A percentile compares a stretch with the other conserved stretches of the same genome.
Conservation (phyloP, 257 asterid genomes). For the Jasminum sambac region DNA sequence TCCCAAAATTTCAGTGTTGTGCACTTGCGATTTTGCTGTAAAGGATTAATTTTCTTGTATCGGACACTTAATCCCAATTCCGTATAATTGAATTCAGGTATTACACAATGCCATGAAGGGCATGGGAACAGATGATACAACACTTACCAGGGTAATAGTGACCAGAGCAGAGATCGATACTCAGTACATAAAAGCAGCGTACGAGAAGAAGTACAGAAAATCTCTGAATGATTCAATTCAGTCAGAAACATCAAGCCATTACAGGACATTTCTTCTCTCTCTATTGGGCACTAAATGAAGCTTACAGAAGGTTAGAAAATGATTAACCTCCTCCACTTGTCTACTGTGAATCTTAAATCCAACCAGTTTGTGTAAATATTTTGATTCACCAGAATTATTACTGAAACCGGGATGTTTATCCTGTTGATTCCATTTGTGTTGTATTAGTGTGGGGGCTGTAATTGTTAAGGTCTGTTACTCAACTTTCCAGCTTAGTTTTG, state of each 20-base stretch:
- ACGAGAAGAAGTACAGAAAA: conserved; percentile 71
- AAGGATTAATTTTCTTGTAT: background rate
- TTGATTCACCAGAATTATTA: background rate
- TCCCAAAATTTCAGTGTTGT: background rate
- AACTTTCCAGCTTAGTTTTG: background rate
- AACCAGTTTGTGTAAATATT: background rate
- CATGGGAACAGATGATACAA: conserved; percentile 75
- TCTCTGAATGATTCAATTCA: conserved; percentile 62
- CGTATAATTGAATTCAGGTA: conserved; percentile 35
- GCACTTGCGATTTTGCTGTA: background rate
- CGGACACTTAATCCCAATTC: background rate
- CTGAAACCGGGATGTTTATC: background rate
- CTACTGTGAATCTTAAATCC: background rate
- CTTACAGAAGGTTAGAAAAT: background rate
- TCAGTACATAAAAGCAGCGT: conserved; percentile 84
- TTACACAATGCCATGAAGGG: conserved; percentile 91
- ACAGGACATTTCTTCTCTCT: conserved; percentile 66
- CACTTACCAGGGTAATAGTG: conserved; percentile 65
- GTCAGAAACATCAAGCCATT: conserved; percentile 75
- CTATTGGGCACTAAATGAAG: conserved; percentile 54
- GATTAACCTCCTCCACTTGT: background rate
- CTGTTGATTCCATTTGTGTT: background rate
- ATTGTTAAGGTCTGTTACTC: background rate
- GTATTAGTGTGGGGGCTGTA: background rate
- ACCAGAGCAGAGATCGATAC: conserved; percentile 89